Percentiles rank a stretch among this genome's conserved stretches.
phyloP scores from a whole-genome alignment of 1,284 basidiomycete genomes.

The Sanghuangporus weigelae region DNA sequence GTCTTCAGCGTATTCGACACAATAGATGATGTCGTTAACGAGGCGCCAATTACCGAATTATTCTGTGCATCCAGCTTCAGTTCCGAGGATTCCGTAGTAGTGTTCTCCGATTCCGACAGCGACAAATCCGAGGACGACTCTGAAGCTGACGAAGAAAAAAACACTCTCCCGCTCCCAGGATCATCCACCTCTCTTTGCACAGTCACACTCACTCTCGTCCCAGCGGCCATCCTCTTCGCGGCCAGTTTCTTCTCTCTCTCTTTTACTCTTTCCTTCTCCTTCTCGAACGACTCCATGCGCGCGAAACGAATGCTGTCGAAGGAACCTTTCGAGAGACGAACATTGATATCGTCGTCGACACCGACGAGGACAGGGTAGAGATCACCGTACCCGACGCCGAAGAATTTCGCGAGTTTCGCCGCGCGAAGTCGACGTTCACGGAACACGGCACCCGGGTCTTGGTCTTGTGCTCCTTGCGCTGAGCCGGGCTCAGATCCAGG shows the following conservation, averaged over 20 bases:
- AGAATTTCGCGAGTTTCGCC: constrained; percentile 52
- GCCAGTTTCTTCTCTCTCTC: background rate
- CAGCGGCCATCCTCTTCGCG: background rate
- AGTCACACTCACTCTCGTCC: constrained; percentile 8
- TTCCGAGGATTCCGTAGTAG: background rate
- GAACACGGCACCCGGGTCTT: constrained; percentile 24
- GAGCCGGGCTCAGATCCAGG: background rate
- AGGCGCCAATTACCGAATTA: background rate
- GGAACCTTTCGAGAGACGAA: background rate
- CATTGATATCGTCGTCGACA: background rate
- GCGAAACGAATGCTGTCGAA: background rate
- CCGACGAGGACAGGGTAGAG: constrained; percentile 22
- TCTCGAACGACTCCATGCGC: background rate
- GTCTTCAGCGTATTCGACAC: background rate
- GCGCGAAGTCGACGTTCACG: constrained; percentile 42
- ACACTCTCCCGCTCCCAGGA: background rate
- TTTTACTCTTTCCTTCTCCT: background rate
- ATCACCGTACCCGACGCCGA: constrained; percentile 51
- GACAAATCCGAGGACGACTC: background rate
- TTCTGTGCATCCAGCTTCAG: background rate
- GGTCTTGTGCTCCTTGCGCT: background rate
- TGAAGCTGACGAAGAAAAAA: background rate
- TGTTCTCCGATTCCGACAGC: background rate
- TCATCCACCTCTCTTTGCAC: constrained; percentile 12
- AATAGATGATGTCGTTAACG: background rate